Conservation (phyloP, 1,284 basidiomycete species). For the Puccinia hordei region DNA sequence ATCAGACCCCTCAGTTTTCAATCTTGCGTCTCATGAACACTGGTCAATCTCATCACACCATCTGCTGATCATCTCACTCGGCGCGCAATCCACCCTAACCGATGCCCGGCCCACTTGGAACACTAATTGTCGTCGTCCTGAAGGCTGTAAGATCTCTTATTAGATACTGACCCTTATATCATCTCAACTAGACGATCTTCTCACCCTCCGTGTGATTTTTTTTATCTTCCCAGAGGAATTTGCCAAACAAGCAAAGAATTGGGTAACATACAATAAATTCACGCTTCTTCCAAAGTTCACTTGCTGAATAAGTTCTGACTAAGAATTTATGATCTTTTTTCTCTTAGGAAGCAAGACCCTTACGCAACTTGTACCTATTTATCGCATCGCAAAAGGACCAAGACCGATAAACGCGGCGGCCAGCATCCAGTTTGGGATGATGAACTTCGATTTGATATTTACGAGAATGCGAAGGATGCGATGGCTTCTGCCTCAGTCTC, state of each 20-base stretch:
- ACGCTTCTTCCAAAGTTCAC: neutral
- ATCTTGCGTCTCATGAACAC: neutral
- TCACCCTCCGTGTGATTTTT: neutral
- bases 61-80: slow-evolving; percentile 18
- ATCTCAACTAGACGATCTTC: neutral
- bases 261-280: slow-evolving; percentile 57
- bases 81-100: neutral
- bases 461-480: slow-evolving; percentile 74
- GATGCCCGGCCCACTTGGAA: slow-evolving; percentile 66
- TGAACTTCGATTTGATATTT: slow-evolving; percentile 89
- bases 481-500: slow-evolving; percentile 63
- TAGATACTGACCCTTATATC: neutral
- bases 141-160: slow-evolving; percentile 74
- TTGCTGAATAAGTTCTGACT: neutral
- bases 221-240: slow-evolving; percentile 70
- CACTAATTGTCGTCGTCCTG: slow-evolving; percentile 88
- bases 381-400: slow-evolving; percentile 78
- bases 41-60: neutral
- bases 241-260: slow-evolving; percentile 89
- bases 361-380: slow-evolving; percentile 81
- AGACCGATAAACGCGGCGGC: slow-evolving; percentile 90
- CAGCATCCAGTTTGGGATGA: slow-evolving; percentile 99
- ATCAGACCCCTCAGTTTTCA: neutral
- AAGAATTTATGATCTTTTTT: neutral
- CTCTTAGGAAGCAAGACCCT: slow-evolving; percentile 83